A percentile compares a stretch with the other conserved stretches of the same genome.
These are phyloP conservation scores for Raphanus hybrid DNA, from an alignment of 441 rosid genomes.

Conservation along the genomic window DNA sequence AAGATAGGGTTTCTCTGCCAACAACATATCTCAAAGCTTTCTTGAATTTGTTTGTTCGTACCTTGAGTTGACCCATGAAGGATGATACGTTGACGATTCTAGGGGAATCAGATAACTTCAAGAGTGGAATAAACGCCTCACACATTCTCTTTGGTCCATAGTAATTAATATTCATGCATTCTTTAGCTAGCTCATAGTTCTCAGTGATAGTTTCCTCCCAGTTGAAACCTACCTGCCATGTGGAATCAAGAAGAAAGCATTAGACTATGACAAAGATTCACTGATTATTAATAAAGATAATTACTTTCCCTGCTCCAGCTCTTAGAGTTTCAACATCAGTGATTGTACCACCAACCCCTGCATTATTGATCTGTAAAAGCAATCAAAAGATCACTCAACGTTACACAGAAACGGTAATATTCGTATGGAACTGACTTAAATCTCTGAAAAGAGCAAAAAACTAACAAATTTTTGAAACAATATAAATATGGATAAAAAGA, in stretches of 20 bases:
- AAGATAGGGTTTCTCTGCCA: background rate
- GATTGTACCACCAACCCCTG: slow-evolving; percentile 50
- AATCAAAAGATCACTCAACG: slow-evolving; percentile 9
- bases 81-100: slow-evolving; percentile 58
- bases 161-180: slow-evolving; percentile 51
- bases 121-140: slow-evolving; percentile 42
- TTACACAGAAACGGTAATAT: background rate
- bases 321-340: slow-evolving; percentile 38
- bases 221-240: slow-evolving; percentile 21
- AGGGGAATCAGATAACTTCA: slow-evolving; percentile 46
- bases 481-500: too few species aligned
- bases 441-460: too few species aligned
- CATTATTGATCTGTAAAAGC: slow-evolving; percentile 59
- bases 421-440: background rate
- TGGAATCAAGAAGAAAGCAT: background rate
- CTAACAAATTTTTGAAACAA: too few species aligned
- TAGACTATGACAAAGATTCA: background rate
- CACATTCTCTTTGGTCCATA: slow-evolving; percentile 57
- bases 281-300: background rate
- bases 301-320: slow-evolving; percentile 41
- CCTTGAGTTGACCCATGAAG: slow-evolving; percentile 45
- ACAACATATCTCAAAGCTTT: slow-evolving; percentile 13
- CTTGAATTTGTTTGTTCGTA: background rate
- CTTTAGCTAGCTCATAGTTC: slow-evolving; percentile 45
- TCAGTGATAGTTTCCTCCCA: slow-evolving; percentile 32